Evolutionary conservation across 805 yeast genomes (phyloP).

Genomic region (Candida maris): DNA sequence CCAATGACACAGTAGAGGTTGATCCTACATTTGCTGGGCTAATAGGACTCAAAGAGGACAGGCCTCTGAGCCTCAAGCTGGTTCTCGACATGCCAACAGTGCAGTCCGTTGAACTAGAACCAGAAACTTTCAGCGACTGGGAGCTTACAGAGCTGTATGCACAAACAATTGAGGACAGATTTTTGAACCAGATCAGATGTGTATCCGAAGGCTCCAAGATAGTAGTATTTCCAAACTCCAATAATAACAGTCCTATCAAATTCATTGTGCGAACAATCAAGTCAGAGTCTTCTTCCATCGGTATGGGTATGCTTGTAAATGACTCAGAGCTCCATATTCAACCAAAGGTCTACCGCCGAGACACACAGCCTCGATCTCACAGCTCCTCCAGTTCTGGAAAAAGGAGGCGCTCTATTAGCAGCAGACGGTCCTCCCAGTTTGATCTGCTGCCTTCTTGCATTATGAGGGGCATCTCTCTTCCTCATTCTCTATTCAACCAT

Average conservation of each 20-base stretch:
- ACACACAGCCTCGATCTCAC: slow-evolving; percentile 5
- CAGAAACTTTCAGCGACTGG: slow-evolving; percentile 79
- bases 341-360: slow-evolving; percentile 47
- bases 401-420: slow-evolving; percentile 27
- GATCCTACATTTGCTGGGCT: slow-evolving; percentile 64
- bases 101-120: slow-evolving; percentile 69
- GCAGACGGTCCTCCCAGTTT: slow-evolving; percentile 28
- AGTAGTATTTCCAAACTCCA: slow-evolving; percentile 66
- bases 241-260: slow-evolving; percentile 55
- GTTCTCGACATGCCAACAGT: slow-evolving; percentile 51
- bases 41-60: slow-evolving; percentile 43
- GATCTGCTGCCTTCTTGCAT: slow-evolving; percentile 37
- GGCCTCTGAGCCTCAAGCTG: slow-evolving; percentile 40
- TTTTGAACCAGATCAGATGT: slow-evolving; percentile 78
- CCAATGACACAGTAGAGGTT: slow-evolving; percentile 42
- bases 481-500: slow-evolving; percentile 39
- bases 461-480: slow-evolving; percentile 53
- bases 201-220: slow-evolving; percentile 56
- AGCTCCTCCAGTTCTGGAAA: slow-evolving; percentile 15
- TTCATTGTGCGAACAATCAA: slow-evolving; percentile 49
- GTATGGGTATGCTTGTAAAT: slow-evolving; percentile 40
- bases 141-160: slow-evolving; percentile 85
- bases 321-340: slow-evolving; percentile 50
- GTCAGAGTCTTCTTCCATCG: slow-evolving; percentile 18
- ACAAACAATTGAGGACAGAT: slow-evolving; percentile 63